Evolutionary conservation across 2,329 filamentous ascomycete genomes (phyloP).

Genomic region (Penicillium sp.): DNA sequence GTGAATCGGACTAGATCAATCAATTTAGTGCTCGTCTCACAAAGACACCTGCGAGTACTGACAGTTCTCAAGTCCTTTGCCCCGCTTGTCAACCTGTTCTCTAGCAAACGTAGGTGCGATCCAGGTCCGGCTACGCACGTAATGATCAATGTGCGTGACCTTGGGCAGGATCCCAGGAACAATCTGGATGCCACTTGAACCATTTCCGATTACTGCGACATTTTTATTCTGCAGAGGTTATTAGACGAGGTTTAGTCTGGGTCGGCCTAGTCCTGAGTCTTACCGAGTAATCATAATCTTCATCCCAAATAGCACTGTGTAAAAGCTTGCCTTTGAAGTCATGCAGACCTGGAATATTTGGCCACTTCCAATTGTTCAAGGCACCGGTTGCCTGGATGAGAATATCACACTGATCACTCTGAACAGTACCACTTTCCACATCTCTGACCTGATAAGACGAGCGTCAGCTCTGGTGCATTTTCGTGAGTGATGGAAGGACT

Average conservation of each 20-base stretch:
- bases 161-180: slow-evolving; percentile 43
- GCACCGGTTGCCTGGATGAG: slow-evolving; percentile 42
- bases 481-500: neutral
- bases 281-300: slow-evolving; percentile 34
- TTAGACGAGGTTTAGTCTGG: neutral
- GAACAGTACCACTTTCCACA: slow-evolving; percentile 16
- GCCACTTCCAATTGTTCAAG: slow-evolving; percentile 46
- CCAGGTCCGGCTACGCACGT: slow-evolving; percentile 34
- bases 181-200: slow-evolving; percentile 44
- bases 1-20: slow-evolving; percentile 28
- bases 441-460: slow-evolving; percentile 22
- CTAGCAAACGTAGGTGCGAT: slow-evolving; percentile 30
- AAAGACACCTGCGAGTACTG: slow-evolving; percentile 1
- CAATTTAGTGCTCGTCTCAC: slow-evolving; percentile 1
- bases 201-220: slow-evolving; percentile 39
- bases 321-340: slow-evolving; percentile 47
- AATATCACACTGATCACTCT: slow-evolving; percentile 32
- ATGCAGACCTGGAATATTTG: slow-evolving; percentile 47
- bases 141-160: slow-evolving; percentile 37
- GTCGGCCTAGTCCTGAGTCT: neutral
- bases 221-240: slow-evolving; percentile 26
- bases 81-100: slow-evolving; percentile 28
- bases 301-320: slow-evolving; percentile 47
- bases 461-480: neutral
- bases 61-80: slow-evolving; percentile 30